Base-by-base conservation (phyloP, 352 stramenopile genomes). In the Phytopythium helicoides region DNA sequence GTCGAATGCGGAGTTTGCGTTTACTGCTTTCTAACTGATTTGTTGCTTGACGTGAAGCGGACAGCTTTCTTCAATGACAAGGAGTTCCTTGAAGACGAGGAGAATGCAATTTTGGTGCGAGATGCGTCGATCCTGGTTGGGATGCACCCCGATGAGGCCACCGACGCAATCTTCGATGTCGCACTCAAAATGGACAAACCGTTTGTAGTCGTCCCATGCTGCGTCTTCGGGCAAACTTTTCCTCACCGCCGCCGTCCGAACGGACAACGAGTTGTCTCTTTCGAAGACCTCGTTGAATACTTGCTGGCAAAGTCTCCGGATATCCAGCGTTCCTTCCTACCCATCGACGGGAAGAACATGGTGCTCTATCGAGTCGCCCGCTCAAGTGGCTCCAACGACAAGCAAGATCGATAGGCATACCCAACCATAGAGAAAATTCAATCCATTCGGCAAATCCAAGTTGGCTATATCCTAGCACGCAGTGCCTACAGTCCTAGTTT, bases 191-290 rank as follows among this genome's bases (percentile, higher is more conserved):
- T 92, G 57, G 62, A 84, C 52, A 98, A 98, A 53, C 86, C 94
- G 0, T 98, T 98, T 70, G 92, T 95, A 3, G 75, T 99, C 10
- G 94, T 98, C n/a, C 96, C 96, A 1, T 99, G 96, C 57, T 98
- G 95, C 60, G 95, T 98, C 12, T 98, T 98, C 66, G 85, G 86
- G 5, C 85, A 87, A 22, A 75, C 92, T 53, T 98, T 98, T 75
- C 89, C 89, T 6, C 40, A 82, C 19, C 80, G 80, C 7, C 76
- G 69, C 38, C 46, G 66, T 11, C 58, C 66, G 1, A 53, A 84
- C 40, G 71, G 72, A 18, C 64, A 51, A 12, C 71, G 76, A 37
- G 88, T 97, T 3, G 44, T 81, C 10, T 92, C 82, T 22, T 93
- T 92, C 54, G 74, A 89, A 28, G 60, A 91, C 15, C 71, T 96